Evolutionary conservation across 225 moss, liverwort and hornwort species (phyloP).

Genomic region (Polytrichum formosum): DNA sequence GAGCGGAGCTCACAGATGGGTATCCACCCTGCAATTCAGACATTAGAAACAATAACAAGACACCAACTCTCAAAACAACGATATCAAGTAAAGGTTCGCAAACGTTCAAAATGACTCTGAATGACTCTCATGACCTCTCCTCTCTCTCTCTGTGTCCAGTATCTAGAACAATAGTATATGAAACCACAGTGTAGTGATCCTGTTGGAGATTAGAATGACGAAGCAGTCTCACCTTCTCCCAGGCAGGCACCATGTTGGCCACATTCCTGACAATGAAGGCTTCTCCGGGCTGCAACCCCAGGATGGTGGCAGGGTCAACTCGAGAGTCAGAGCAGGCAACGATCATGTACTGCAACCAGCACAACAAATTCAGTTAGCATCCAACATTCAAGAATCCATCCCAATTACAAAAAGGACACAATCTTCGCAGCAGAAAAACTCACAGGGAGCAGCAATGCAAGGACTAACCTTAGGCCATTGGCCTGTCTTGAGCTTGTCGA

Average conservation of each 20-base stretch:
- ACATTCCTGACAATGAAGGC: slow-evolving; percentile 78
- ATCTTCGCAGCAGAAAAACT: no score
- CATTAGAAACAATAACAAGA: background rate
- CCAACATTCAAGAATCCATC: no score
- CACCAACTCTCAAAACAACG: background rate
- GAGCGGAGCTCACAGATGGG: slow-evolving; percentile 48
- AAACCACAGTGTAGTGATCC: no score
- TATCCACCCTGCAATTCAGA: slow-evolving; percentile 22
- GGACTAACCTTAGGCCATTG: slow-evolving; percentile 77
- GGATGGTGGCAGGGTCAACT: slow-evolving; percentile 62
- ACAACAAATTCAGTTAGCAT: no score
- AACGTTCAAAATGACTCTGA: no score
- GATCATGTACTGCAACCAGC: slow-evolving; percentile 53
- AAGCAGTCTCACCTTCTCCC: slow-evolving; percentile 28
- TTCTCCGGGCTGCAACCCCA: slow-evolving; percentile 58
- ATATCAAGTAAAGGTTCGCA: no score
- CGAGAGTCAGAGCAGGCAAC: slow-evolving; percentile 83
- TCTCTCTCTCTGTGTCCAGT: no score
- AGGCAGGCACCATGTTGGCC: slow-evolving; percentile 68
- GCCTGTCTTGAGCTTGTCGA: slow-evolving; percentile 62
- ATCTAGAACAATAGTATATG: no score
- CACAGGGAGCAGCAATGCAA: no score
- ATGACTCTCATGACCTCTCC: no score
- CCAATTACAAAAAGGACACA: no score
- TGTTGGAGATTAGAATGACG: background rate